A percentile compares a stretch with the other conserved stretches of the same genome.
phyloP scores from a whole-genome alignment of 2,329 filamentous ascomycete genomes.

The Xylogone sp. region DNA sequence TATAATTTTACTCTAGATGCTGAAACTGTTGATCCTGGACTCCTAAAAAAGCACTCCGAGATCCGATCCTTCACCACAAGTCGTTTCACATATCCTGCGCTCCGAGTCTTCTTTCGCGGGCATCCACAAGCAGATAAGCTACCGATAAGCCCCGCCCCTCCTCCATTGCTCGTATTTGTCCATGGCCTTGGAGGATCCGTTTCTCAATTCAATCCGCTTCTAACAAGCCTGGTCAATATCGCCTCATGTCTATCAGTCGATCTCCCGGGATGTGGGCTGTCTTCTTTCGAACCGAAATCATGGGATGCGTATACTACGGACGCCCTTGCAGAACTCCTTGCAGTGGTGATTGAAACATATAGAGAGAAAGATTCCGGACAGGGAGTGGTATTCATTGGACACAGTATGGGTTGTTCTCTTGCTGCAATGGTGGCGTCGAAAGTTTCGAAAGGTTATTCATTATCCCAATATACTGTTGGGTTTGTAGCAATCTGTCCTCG shows the following conservation, averaged over 20 bases:
- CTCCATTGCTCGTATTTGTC: constrained; percentile 86
- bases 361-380: constrained; percentile 63
- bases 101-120: constrained; percentile 79
- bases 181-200: constrained; percentile 92
- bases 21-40: constrained; percentile 58
- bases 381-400: constrained; percentile 75
- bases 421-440: constrained; percentile 63
- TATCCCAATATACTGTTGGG: constrained; percentile 67
- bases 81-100: constrained; percentile 62
- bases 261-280: constrained; percentile 83
- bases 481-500: constrained; percentile 79
- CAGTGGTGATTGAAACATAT: constrained; percentile 69
- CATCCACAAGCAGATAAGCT: constrained; percentile 83
- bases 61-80: constrained; percentile 70
- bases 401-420: constrained; percentile 86
- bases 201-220: constrained; percentile 78
- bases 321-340: constrained; percentile 71
- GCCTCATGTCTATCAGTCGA: constrained; percentile 86
- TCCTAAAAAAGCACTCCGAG: constrained; percentile 73
- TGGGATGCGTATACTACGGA: constrained; percentile 80
- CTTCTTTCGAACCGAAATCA: constrained; percentile 63
- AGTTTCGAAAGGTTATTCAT: constrained; percentile 43
- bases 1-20: constrained; percentile 14
- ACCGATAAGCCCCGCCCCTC: constrained; percentile 64
- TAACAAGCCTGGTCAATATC: constrained; percentile 77